Evolutionary conservation across 768 basidiomycete genomes (phyloP).

Genomic region (Termitomyces sp.): DNA sequence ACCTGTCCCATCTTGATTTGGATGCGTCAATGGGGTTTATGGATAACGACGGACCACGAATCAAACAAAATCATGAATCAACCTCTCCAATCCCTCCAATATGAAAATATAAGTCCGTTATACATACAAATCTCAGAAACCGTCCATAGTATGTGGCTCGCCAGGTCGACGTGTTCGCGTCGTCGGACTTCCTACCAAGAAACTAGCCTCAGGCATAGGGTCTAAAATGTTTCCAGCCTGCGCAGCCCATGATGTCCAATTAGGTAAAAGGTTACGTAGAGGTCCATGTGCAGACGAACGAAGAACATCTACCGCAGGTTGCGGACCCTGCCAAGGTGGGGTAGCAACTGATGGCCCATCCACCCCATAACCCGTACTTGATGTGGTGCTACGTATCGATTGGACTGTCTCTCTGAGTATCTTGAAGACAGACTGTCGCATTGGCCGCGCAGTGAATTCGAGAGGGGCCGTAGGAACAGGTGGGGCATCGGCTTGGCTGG

Average conservation of each 20-base stretch:
- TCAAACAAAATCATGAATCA: background rate
- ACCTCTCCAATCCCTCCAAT: background rate
- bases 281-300: constrained; percentile 11
- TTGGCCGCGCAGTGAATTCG: constrained; percentile 25
- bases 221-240: constrained; percentile 21
- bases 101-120: background rate
- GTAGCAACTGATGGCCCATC: constrained; percentile 8
- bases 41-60: too few species aligned
- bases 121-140: constrained; percentile 19
- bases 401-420: constrained; percentile 53
- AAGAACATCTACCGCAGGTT: constrained; percentile 5
- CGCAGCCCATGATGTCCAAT: constrained; percentile 27
- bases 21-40: too few species aligned
- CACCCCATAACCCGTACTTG: constrained; percentile 9
- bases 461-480: background rate
- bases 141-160: constrained; percentile 22
- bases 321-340: constrained; percentile 15
- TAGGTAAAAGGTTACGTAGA: constrained; percentile 18
- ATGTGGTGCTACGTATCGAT: constrained; percentile 34
- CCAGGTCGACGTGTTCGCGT: constrained; percentile 18
- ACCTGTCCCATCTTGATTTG: too few species aligned
- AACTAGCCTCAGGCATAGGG: constrained; percentile 22
- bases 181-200: constrained; percentile 30
- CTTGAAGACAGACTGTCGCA: constrained; percentile 47
- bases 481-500: constrained; percentile 41